A percentile compares a stretch with the other conserved stretches of the same genome.
These are phyloP conservation scores for Entomortierella beljakovae DNA, from an alignment of 192 early-diverging fungal species.

Conservation along the genomic window DNA sequence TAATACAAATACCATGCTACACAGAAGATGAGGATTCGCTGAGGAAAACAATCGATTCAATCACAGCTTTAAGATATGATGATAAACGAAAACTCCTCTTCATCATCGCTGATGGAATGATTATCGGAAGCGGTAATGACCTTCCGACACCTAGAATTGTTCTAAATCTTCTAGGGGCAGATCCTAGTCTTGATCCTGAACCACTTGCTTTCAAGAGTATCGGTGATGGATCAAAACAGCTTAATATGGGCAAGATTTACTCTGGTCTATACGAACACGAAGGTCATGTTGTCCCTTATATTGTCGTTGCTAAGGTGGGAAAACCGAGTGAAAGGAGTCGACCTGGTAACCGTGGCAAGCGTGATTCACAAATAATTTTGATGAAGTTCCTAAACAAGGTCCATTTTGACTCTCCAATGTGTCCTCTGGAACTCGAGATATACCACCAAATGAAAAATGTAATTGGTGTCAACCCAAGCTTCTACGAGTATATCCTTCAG, in stretches of 20 bases:
- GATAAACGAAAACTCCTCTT: constrained; percentile 92
- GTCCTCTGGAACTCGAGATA: constrained; percentile 94
- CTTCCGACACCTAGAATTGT: constrained; percentile 97
- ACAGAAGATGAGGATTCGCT: constrained; percentile 91
- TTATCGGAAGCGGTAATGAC: constrained; percentile 97
- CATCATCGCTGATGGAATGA: constrained; percentile 91
- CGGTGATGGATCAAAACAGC: constrained; percentile 90
- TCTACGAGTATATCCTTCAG: constrained; percentile 85
- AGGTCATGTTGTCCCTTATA: constrained; percentile 91
- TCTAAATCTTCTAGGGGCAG: constrained; percentile 90
- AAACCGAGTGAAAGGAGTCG: constrained; percentile 83
- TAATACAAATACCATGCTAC: constrained; percentile 96
- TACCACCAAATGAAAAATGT: constrained; percentile 98
- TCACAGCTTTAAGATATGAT: constrained; percentile 81
- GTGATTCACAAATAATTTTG: constrained; percentile 95
- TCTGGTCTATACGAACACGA: constrained; percentile 92
- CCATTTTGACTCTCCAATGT: constrained; percentile 91
- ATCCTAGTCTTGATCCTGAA: constrained; percentile 79
- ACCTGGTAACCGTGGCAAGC: constrained; percentile 98
- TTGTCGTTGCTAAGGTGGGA: constrained; percentile 95
- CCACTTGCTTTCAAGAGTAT: constrained; percentile 86
- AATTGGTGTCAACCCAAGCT: constrained; percentile 88
- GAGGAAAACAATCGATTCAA: constrained; percentile 85
- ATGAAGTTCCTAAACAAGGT: constrained; percentile 95
- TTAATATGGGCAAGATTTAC: constrained; percentile 97